Evolutionary conservation across 164 flowering plant genomes (phyloP).

Genomic region (Vitis amurensis): DNA sequence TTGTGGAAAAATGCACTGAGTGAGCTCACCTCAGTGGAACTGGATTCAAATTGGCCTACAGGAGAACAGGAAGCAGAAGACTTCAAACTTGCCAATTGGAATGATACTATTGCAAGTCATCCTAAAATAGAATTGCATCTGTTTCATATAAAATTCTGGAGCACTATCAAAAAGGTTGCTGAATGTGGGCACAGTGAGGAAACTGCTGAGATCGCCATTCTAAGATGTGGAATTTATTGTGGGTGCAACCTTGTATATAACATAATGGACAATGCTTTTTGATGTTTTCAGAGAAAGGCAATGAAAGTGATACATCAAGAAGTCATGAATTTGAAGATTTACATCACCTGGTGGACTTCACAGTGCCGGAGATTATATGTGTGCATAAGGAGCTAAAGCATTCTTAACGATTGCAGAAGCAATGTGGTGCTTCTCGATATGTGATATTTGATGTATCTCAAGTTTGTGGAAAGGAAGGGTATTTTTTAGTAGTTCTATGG

Average conservation of each 20-base stretch:
- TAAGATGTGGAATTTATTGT: constrained; percentile 23
- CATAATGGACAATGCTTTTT: constrained; percentile 26
- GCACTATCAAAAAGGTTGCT: constrained; percentile 27
- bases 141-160: constrained; percentile 16
- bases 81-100: constrained; percentile 25
- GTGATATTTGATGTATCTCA: constrained; percentile 31
- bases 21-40: not conserved
- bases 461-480: constrained; percentile 24
- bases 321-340: constrained; percentile 22
- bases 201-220: constrained; percentile 22
- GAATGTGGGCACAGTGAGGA: constrained; percentile 35
- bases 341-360: constrained; percentile 25
- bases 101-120: constrained; percentile 18
- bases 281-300: constrained; percentile 9
- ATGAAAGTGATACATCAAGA: constrained; percentile 4
- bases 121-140: constrained; percentile 24
- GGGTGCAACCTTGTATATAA: constrained; percentile 28
- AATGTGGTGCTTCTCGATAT: constrained; percentile 39
- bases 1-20: not conserved
- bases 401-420: constrained; percentile 30
- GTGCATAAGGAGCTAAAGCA: constrained; percentile 29
- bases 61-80: constrained; percentile 8
- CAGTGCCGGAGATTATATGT: constrained; percentile 34
- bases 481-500: constrained; percentile 1
- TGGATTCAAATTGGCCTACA: not conserved